A percentile compares a stretch with the other conserved stretches of the same genome.
phyloP scores from a whole-genome alignment of 1,284 basidiomycete genomes.

The Phylloporus gajari region DNA sequence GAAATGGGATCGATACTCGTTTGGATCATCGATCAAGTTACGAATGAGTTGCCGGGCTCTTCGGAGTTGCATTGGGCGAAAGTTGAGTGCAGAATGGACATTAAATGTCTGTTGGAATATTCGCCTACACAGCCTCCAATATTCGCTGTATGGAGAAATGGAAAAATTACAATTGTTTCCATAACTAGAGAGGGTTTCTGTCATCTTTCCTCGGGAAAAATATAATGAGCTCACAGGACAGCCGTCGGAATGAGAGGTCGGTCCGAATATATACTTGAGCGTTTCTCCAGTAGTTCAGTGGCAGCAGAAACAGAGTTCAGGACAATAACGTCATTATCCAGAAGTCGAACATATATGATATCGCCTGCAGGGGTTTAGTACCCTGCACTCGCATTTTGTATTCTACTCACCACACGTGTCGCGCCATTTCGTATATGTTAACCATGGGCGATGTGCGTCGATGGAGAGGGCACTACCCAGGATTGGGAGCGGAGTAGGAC shows the following conservation, averaged over 20 bases:
- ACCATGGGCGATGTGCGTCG: neutral
- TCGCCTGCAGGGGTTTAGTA: neutral
- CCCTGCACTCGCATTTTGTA: neutral
- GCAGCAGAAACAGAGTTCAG: constrained; percentile 16
- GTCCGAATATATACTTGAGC: constrained; percentile 29
- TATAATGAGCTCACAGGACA: constrained; percentile 11
- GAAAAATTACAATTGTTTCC: neutral
- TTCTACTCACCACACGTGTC: neutral
- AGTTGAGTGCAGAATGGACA: neutral
- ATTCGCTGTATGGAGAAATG: neutral
- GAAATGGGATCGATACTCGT: neutral
- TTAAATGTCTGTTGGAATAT: neutral
- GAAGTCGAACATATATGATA: constrained; percentile 18
- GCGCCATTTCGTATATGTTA: neutral
- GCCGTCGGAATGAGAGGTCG: constrained; percentile 21
- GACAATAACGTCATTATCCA: constrained; percentile 21
- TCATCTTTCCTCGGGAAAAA: neutral
- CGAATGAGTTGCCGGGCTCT: neutral
- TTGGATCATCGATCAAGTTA: neutral
- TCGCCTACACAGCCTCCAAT: neutral
- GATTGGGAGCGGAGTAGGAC: neutral
- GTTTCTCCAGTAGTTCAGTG: constrained; percentile 23
- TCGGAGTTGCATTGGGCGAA: neutral
- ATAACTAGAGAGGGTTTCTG: neutral
- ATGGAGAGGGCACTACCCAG: neutral